Evolutionary conservation across 2,329 filamentous ascomycete genomes (phyloP), one percentile per base, ranked within the genome.

Genomic region (Setomelanomma holmii): DNA sequence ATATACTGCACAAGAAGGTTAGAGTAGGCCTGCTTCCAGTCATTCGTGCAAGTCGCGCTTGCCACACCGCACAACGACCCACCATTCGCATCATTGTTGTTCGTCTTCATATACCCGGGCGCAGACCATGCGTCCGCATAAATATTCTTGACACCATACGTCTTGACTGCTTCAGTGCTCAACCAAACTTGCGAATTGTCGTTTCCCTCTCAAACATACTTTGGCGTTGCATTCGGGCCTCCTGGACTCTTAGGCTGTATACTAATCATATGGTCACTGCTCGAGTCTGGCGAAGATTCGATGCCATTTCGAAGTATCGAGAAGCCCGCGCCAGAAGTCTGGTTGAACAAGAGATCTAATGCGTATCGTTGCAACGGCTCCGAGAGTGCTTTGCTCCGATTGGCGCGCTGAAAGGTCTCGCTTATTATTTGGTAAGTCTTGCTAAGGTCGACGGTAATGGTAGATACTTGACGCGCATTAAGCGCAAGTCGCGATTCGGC

Each of bases 41-140:
- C 76, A 1, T 78, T 79, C 14, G 65, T 71, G 1, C 79, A 81
- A 7, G 23, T 69, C 17, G 75, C 67, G 14, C 75, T 74, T 20
- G 69, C 72, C 1, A 79, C 79, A 17, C 79, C 79, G 52, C 80
- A 82, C 0, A 82, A 64, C 21, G 75, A 77, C 1, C 80, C 79
- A 0, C 79, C 78, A 55, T 79, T 73, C 30, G 67, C 71, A 39
- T 81, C 75, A 49, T 77, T 74, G 14, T 68, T 67, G 52, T 81
- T 81, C 2, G 76, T 82, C 67, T 82, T 82, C 80, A 83, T 82
- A 60, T 77, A 82, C 0, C 78, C 78, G 1, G 79, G 80, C 1
- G 80, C 80, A 36, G 73, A 77, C 80, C 80, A 83, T 1, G 80
- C 79, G 62, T 83, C 76, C 4, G 77, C 78, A 54, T 81, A 80